Conservation (phyloP, 2,329 filamentous ascomycete species). For the Aspergillus luchuensis region DNA sequence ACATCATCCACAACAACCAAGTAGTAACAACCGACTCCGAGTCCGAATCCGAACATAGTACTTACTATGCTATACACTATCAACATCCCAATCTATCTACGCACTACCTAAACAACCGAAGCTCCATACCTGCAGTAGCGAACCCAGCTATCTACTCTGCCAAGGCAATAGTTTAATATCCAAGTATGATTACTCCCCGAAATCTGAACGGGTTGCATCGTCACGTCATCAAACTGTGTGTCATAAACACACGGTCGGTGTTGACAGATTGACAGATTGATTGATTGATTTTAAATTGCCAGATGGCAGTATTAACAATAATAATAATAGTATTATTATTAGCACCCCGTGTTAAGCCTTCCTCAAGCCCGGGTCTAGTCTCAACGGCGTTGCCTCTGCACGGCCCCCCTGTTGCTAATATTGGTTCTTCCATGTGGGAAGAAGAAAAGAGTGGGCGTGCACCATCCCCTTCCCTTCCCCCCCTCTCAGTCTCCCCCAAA, state of each 20-base stretch:
- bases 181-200: background rate
- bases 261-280: too few relatives aligned
- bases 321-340: background rate
- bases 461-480: background rate
- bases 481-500: slow-evolving; percentile 15
- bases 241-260: background rate
- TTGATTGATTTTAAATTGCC: too few relatives aligned
- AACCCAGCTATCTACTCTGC: background rate
- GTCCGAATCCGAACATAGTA: background rate
- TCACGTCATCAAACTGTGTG: background rate
- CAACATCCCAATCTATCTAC: too few relatives aligned
- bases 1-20: background rate
- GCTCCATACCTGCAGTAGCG: background rate
- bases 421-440: slow-evolving; percentile 19
- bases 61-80: too few relatives aligned
- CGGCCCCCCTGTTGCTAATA: slow-evolving; percentile 19
- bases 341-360: background rate
- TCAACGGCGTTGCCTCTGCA: slow-evolving; percentile 14
- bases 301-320: background rate
- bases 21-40: background rate
- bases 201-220: background rate
- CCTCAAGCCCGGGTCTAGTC: background rate
- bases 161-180: slow-evolving; percentile 5
- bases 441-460: background rate
- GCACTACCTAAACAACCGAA: too few relatives aligned